These are phyloP conservation scores for Bondarzewia mesenterica DNA, from an alignment of 1,284 basidiomycete genomes.

Conservation along the genomic window DNA sequence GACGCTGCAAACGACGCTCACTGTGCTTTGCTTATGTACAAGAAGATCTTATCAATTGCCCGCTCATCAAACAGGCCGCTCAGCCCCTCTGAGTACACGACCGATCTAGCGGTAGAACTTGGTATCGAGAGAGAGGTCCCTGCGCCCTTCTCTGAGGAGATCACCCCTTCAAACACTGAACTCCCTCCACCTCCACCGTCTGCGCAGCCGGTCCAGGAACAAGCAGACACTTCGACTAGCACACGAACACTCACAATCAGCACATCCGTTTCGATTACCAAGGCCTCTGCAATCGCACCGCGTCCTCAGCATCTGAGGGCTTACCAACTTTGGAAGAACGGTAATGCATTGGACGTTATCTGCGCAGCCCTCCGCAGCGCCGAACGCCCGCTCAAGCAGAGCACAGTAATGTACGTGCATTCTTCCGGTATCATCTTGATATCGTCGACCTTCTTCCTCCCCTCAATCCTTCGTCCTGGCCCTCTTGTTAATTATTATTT, in stretches of 20 bases:
- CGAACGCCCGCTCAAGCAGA: constrained; percentile 38
- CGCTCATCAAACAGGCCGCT: constrained; percentile 19
- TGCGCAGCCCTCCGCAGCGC: constrained; percentile 32
- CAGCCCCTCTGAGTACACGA: constrained; percentile 21
- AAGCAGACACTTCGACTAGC: neutral
- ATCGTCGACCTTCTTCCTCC: neutral
- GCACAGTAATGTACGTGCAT: constrained; percentile 44
- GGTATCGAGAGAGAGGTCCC: too few species aligned
- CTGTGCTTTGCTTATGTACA: constrained; percentile 41
- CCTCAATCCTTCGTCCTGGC: neutral
- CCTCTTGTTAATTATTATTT: constrained; percentile 1
- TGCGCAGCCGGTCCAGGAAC: neutral
- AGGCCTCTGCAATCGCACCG: constrained; percentile 9
- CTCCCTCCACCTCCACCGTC: neutral
- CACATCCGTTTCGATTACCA: neutral
- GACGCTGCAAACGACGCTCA: constrained; percentile 60
- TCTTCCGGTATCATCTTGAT: neutral
- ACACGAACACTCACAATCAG: neutral
- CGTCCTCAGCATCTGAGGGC: constrained; percentile 43
- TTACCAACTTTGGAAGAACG: constrained; percentile 48
- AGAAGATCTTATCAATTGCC: constrained; percentile 31
- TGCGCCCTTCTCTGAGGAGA: neutral
- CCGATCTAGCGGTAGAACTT: constrained; percentile 18
- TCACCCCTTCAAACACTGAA: neutral
- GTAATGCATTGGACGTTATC: constrained; percentile 38